These are phyloP conservation scores for Austroboletus eburneus DNA, from an alignment of 768 basidiomycete genomes.

Conservation along the genomic window DNA sequence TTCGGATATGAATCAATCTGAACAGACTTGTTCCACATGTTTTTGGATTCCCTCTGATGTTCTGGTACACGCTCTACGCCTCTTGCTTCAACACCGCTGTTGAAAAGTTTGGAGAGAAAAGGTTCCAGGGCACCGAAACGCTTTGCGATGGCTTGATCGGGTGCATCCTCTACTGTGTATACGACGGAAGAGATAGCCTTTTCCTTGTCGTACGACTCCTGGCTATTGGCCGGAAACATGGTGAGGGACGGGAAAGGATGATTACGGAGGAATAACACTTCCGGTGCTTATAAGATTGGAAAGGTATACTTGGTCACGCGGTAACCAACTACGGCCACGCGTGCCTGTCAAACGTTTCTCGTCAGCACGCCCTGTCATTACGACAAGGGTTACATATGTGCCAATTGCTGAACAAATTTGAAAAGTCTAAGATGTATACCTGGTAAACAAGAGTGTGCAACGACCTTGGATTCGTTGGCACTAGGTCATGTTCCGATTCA, in stretches of 20 bases:
- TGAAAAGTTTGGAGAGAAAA: conserved; percentile 38
- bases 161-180: conserved; percentile 22
- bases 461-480: no score
- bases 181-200: conserved; percentile 2
- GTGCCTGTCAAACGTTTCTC: no score
- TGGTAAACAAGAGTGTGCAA: no score
- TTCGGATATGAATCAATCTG: not conserved
- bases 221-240: conserved; percentile 7
- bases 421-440: no score
- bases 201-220: conserved; percentile 17
- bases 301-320: no score
- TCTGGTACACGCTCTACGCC: conserved; percentile 55
- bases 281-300: no score
- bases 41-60: conserved; percentile 40
- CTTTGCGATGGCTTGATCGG: conserved; percentile 24
- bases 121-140: conserved; percentile 31
- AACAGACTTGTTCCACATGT: conserved; percentile 42
- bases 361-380: no score
- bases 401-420: no score
- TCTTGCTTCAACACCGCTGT: conserved; percentile 48
- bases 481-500: no score
- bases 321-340: no score
- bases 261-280: not conserved
- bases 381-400: no score
- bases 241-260: not conserved